Base-by-base conservation (phyloP, 371 early-diverging fungal species). In the Haplosporangium sp. region DNA sequence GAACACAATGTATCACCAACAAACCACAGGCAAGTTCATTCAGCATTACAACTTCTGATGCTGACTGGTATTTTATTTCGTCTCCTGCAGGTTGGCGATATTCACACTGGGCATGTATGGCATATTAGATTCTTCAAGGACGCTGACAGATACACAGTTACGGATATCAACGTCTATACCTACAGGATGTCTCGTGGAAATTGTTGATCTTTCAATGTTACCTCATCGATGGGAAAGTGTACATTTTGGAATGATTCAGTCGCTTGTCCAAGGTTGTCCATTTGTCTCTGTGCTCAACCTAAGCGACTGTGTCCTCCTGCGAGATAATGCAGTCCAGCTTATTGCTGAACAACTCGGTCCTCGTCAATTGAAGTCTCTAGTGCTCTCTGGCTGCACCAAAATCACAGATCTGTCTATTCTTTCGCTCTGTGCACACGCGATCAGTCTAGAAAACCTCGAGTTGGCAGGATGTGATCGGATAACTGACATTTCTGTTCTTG, bases 161-260 rank as follows among this genome's bases (percentile, higher is more conserved):
- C 18, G 0, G 20, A 20, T 16, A 45, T 23, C n/a, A 8, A 10
- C 41, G 13, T 52, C 43, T 6, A 51, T 51, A 42, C 69, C 64
- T 12, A 43, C 50, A n/a, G 69, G 74, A 10, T 52, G 12, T 2
- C 41, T 69, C 21, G 76, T 75, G 13, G 29, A 62, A n/a, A 54
- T 37, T 7, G 40, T 76, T 29, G 56, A 76, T 59, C 64, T 76
- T 14, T 66, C 77, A 21, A 76, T 76, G 77, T 10, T 76, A 20
- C 72, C 77, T n/a, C 77, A 76, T 21, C 77, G 77, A 5, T 76
- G 77, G 77, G 68, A 76, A 6, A 52, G 43, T n/a, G 64, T 76
- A 3, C 50, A 76, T 46, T n/a, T 48, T n/a, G 56, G 47, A 11
- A 41, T 14, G 5, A 58, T 76, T 11, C 64, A 71, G n/a, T 43